phyloP scores from a whole-genome alignment of 73 alveolate species.

The Paramecium pentaurelia region DNA sequence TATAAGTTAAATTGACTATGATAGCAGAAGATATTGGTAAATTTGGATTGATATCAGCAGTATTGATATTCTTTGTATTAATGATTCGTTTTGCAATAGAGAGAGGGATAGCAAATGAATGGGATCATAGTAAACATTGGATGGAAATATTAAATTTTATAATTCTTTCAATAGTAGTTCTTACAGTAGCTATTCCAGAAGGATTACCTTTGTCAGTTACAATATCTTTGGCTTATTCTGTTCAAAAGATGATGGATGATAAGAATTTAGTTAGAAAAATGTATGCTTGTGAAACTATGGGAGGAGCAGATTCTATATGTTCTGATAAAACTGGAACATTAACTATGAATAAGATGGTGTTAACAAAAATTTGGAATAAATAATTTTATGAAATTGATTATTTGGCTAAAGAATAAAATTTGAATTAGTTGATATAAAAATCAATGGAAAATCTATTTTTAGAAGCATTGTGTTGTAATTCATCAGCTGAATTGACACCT shows the following conservation, averaged over 20 bases:
- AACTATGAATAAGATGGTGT: constrained; percentile 72
- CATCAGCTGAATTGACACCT: constrained; percentile 46
- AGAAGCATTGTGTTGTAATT: constrained; percentile 39
- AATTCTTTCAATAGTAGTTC: constrained; percentile 66
- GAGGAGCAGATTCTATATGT: constrained; percentile 79
- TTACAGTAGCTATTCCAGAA: constrained; percentile 81
- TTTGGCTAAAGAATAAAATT: constrained; percentile 28
- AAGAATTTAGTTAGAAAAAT: constrained; percentile 72
- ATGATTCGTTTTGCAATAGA: constrained; percentile 49
- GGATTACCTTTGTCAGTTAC: constrained; percentile 81
- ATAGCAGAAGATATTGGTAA: constrained; percentile 68
- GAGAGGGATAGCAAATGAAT: constrained; percentile 48
- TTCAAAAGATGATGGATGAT: constrained; percentile 73
- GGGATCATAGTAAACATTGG: constrained; percentile 62
- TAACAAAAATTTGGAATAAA: constrained; percentile 48
- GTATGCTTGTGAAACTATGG: constrained; percentile 89
- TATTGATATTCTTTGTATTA: constrained; percentile 8
- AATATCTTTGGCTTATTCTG: constrained; percentile 72
- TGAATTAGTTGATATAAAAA: background rate
- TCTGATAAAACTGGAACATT: constrained; percentile 83
- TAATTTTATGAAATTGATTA: constrained; percentile 41
- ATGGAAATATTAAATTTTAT: constrained; percentile 72
- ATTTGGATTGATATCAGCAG: constrained; percentile 65
- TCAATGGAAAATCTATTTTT: constrained; percentile 1
- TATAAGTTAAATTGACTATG: constrained; percentile 63